Evolutionary conservation across 768 basidiomycete genomes (phyloP), one percentile per base, ranked within the genome.

Genomic region (Lentinus tigrinus): DNA sequence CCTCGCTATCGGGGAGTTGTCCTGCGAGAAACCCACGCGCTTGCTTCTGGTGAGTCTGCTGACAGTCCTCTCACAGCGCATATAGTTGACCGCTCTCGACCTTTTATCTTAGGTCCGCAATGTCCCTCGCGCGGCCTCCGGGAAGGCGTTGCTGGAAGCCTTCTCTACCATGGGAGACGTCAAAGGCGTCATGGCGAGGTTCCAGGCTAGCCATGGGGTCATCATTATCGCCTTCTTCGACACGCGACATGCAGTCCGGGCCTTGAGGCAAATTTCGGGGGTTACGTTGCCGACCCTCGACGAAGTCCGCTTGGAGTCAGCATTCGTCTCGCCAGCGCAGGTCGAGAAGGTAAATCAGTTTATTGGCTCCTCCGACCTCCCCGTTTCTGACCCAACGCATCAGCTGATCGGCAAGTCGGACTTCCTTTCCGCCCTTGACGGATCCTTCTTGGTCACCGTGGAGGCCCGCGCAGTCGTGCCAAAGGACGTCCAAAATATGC

Each of bases 191-290:
- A 82, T 81, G 61, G 77, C 78, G 36, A 78, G 79, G 34, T 78
- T 78, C 60, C 80, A 80, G 50, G 73, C 75, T 48, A 74, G 75
- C 10, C 74, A 81, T 37, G 85, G 85, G 7, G 71, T 81, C 42
- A 72, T 88, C 44, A 75, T 87, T 58, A 60, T 86, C 19, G 80
- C 84, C 7, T 88, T 88, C 62, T 82, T 79, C 69, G 85, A 89
- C 62, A 68, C 80, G 43, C 79, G 85, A 50, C 73, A 85, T 48
- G 81, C 85, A 2, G 74, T 74, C 39, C 75, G 74, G 6, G 82
- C 82, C 3, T 19, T 55, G 47, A 47, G 56, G 43, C 51, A 56
- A 14, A 62, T 69, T 17, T n/a, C 54, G 23, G 56, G 51, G 14
- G 53, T 28, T 52, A 61, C 37, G 63, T 63, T 37, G 66, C 68